Conservation (phyloP, 2,329 filamentous ascomycete genomes). For the Clonostachys chloroleuca region DNA sequence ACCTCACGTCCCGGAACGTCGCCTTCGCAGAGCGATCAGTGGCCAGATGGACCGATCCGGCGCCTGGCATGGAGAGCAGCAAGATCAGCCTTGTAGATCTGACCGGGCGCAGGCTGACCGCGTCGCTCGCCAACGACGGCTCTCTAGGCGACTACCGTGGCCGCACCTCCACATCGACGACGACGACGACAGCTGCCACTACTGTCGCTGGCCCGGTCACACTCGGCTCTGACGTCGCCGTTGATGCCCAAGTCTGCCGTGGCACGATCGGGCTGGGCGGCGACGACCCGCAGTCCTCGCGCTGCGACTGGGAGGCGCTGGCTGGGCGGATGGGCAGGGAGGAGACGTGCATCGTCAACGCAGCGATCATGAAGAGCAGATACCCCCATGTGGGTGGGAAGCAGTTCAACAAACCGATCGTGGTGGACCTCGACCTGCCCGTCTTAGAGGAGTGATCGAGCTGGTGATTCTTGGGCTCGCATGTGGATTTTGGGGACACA, state of each 20-base stretch:
- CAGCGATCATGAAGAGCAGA: slow-evolving; percentile 66
- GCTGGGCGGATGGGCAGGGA: slow-evolving; percentile 37
- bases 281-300: slow-evolving; percentile 28
- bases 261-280: slow-evolving; percentile 28
- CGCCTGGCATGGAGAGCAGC: slow-evolving; percentile 41
- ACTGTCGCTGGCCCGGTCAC: slow-evolving; percentile 1
- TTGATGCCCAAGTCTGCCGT: slow-evolving; percentile 7
- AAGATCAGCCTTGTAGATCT: slow-evolving; percentile 63
- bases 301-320: slow-evolving; percentile 34
- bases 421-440: slow-evolving; percentile 76
- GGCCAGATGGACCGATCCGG: slow-evolving; percentile 53
- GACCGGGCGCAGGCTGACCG: slow-evolving; percentile 33
- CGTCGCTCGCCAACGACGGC: slow-evolving; percentile 43
- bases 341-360: slow-evolving; percentile 79
- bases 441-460: slow-evolving; percentile 25
- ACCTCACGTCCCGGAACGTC: slow-evolving; percentile 29
- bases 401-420: slow-evolving; percentile 71
- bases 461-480: neutral
- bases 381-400: slow-evolving; percentile 60
- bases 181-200: slow-evolving; percentile 1
- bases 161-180: neutral
- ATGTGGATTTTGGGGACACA: too few relatives aligned
- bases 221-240: slow-evolving; percentile 8
- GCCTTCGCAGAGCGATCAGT: slow-evolving; percentile 37
- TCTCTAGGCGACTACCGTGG: slow-evolving; percentile 10